Conservation (phyloP, 306 rosid genomes). For the Malus sylvestris region DNA sequence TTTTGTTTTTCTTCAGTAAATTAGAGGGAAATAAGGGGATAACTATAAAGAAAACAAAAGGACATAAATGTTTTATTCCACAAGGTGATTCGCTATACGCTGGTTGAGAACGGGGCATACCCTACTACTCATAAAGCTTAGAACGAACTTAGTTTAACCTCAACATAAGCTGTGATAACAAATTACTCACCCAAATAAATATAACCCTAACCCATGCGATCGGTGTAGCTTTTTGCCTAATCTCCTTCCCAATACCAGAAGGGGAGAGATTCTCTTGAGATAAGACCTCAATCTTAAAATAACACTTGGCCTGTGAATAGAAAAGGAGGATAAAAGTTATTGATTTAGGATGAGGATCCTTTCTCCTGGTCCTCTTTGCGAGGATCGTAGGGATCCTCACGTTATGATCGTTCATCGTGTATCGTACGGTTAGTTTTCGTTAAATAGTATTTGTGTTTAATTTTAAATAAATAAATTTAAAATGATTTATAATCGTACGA, state of each 20-base stretch:
- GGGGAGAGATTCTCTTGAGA: background rate
- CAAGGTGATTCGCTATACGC: too few species aligned
- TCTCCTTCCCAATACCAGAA: background rate
- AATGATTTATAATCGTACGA: accelerated
- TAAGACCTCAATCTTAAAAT: background rate
- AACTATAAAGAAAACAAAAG: background rate
- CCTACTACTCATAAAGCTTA: too few species aligned
- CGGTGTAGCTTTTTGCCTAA: background rate
- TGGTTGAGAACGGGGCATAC: too few species aligned
- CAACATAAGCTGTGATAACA: too few species aligned
- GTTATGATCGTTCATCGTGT: too few species aligned
- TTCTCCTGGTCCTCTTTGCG: too few species aligned
- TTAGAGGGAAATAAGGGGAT: background rate
- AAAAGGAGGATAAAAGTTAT: background rate
- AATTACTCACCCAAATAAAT: background rate
- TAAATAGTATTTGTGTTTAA: too few species aligned
- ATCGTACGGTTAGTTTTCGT: accelerated
- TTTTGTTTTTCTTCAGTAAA: too few species aligned
- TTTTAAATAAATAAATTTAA: too few species aligned
- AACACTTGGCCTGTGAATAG: background rate
- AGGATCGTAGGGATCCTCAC: too few species aligned
- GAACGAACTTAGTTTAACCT: too few species aligned
- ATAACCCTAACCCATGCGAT: background rate
- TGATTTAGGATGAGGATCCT: background rate
- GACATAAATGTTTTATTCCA: background rate